Conservation (phyloP, 2,329 filamentous ascomycete genomes). For the Aspergillus fumigatus region DNA sequence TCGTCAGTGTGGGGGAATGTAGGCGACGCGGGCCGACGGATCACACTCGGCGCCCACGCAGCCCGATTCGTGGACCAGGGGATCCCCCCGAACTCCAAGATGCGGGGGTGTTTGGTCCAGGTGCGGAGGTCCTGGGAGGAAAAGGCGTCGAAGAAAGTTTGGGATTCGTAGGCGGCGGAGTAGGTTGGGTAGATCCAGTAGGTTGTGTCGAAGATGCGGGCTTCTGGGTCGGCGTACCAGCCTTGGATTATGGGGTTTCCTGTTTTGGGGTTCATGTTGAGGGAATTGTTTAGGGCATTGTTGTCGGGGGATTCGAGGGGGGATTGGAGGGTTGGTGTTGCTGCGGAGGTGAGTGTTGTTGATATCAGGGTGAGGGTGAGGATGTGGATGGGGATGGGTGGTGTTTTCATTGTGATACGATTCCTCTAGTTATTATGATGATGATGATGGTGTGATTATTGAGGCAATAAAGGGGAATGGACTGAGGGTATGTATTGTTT, state of each 20-base stretch:
- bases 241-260: slow-evolving; percentile 47
- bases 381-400: not conserved
- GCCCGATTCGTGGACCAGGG: slow-evolving; percentile 44
- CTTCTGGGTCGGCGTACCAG: slow-evolving; percentile 51
- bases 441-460: not conserved
- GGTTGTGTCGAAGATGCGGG: slow-evolving; percentile 40
- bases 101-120: slow-evolving; percentile 46
- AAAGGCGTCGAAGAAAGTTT: slow-evolving; percentile 51
- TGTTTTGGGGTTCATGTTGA: not conserved
- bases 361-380: not conserved
- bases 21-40: slow-evolving; percentile 12
- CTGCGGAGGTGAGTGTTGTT: not conserved
- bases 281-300: not conserved
- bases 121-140: slow-evolving; percentile 46
- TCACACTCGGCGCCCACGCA: slow-evolving; percentile 47
- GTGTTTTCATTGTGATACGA: not conserved
- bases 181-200: slow-evolving; percentile 50
- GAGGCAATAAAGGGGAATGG: too few relatives aligned
- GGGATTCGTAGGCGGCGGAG: slow-evolving; percentile 42
- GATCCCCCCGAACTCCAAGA: slow-evolving; percentile 39
- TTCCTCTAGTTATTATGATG: not conserved
- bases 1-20: too few relatives aligned
- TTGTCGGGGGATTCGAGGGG: not conserved
- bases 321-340: not conserved
- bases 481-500: not conserved